Evolutionary conservation across 371 early-diverging fungal genomes (phyloP).

Genomic region (Mortierella sp.): DNA sequence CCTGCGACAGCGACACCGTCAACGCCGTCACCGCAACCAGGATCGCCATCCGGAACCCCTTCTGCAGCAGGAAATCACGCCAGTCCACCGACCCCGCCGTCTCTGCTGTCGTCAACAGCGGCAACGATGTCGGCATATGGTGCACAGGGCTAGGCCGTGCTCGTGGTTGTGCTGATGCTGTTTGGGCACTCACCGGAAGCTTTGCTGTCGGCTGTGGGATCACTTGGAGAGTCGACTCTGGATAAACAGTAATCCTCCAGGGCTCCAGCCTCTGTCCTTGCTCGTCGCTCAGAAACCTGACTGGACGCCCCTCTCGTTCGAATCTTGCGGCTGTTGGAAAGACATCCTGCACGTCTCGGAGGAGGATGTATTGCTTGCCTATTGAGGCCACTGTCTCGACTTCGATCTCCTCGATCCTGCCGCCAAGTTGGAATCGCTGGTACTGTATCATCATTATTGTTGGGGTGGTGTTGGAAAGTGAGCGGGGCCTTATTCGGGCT

Average conservation of each 20-base stretch:
- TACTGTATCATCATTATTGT: conserved; percentile 31
- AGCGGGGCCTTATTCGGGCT: neutral
- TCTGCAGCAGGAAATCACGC: conserved; percentile 37
- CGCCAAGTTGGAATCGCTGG: conserved; percentile 41
- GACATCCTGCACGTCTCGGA: conserved; percentile 45
- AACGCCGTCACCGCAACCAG: conserved; percentile 3
- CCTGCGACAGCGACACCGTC: conserved; percentile 24
- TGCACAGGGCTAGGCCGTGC: neutral
- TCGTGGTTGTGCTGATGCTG: conserved; percentile 5
- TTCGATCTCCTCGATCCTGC: conserved; percentile 34
- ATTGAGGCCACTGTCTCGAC: conserved; percentile 10
- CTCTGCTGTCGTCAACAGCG: neutral
- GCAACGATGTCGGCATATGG: neutral
- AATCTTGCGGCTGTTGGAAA: conserved; percentile 39
- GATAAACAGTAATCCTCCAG: conserved; percentile 28
- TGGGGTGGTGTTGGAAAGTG: neutral
- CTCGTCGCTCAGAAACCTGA: conserved; percentile 33
- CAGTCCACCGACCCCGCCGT: conserved; percentile 17
- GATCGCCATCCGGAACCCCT: conserved; percentile 20
- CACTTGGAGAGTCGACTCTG: conserved; percentile 27
- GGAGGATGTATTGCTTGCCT: conserved; percentile 28
- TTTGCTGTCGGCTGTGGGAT: conserved; percentile 14
- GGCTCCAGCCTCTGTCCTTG: conserved; percentile 38
- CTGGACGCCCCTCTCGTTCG: conserved; percentile 36
- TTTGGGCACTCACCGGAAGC: conserved; percentile 5